phyloP scores from a whole-genome alignment of 495 filamentous ascomycete species.

The Xylaria palmicola region DNA sequence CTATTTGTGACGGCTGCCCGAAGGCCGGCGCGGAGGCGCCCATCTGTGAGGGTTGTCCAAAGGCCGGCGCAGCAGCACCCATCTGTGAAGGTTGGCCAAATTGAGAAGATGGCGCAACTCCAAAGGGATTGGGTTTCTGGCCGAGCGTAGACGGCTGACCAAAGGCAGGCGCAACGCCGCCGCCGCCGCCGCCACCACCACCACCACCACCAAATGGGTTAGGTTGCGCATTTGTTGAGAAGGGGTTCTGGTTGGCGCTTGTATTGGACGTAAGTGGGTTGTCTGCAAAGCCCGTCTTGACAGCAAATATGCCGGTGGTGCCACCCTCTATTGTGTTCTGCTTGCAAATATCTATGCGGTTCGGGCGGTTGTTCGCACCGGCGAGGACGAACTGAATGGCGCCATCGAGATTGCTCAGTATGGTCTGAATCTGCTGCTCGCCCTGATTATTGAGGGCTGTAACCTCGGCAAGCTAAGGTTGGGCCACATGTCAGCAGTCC shows the following conservation, averaged over 20 bases:
- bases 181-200: neutral
- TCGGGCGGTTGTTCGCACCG: conserved; percentile 71
- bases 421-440: conserved; percentile 65
- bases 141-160: conserved; percentile 45
- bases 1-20: conserved; percentile 31
- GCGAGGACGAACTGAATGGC: conserved; percentile 71
- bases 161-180: conserved; percentile 33
- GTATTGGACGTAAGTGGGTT: conserved; percentile 27
- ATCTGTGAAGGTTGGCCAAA: conserved; percentile 45
- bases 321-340: conserved; percentile 37
- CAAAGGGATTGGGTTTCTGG: conserved; percentile 42
- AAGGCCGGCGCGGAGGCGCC: conserved; percentile 33
- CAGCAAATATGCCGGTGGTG: conserved; percentile 27
- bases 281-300: conserved; percentile 16
- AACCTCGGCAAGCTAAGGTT: conserved; percentile 57
- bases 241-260: conserved; percentile 29
- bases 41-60: conserved; percentile 42
- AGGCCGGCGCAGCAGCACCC: conserved; percentile 31
- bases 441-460: conserved; percentile 56
- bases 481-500: neutral
- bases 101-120: conserved; percentile 30
- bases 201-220: conserved; percentile 24
- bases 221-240: conserved; percentile 32
- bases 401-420: conserved; percentile 63
- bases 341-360: conserved; percentile 70